Percentiles rank a stretch among this genome's conserved stretches.
These are phyloP conservation scores for Amborella trichopoda DNA, from an alignment of 164 flowering plant species.

Conservation along the genomic window DNA sequence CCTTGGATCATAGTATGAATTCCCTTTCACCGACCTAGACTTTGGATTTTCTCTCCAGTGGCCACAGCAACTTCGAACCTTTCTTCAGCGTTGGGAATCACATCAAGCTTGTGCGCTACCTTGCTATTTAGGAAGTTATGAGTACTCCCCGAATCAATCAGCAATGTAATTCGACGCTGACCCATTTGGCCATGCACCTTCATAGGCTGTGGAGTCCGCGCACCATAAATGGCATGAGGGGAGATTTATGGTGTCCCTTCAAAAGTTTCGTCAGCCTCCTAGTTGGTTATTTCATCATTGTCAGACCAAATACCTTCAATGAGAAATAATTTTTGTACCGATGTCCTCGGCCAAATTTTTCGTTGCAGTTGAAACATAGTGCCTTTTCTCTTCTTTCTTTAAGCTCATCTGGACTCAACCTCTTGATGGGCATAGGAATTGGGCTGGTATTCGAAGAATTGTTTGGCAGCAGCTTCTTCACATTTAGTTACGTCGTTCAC, in stretches of 20 bases:
- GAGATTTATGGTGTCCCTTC: background rate
- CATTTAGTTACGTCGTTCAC: background rate
- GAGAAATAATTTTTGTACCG: slow-evolving; percentile 1
- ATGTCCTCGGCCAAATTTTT: slow-evolving; percentile 1
- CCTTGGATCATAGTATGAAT: background rate
- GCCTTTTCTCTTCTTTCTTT: background rate
- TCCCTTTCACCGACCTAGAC: background rate
- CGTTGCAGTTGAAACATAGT: slow-evolving; percentile 1
- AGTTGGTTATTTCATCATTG: background rate
- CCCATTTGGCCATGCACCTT: background rate
- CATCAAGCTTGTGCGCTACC: background rate
- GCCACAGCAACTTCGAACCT: background rate
- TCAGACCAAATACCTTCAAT: background rate
- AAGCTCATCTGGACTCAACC: background rate
- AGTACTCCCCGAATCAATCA: slow-evolving; percentile 3
- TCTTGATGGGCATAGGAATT: background rate
- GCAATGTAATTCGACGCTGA: background rate
- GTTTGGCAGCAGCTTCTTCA: background rate
- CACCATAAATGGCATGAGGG: background rate
- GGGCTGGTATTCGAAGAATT: background rate
- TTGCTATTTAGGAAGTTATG: background rate
- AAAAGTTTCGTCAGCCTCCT: background rate
- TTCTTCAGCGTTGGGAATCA: background rate
- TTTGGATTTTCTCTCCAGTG: background rate
- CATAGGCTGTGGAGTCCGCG: slow-evolving; percentile 1